Base-by-base conservation (phyloP, 768 basidiomycete species). In the Phallus indusiatus region DNA sequence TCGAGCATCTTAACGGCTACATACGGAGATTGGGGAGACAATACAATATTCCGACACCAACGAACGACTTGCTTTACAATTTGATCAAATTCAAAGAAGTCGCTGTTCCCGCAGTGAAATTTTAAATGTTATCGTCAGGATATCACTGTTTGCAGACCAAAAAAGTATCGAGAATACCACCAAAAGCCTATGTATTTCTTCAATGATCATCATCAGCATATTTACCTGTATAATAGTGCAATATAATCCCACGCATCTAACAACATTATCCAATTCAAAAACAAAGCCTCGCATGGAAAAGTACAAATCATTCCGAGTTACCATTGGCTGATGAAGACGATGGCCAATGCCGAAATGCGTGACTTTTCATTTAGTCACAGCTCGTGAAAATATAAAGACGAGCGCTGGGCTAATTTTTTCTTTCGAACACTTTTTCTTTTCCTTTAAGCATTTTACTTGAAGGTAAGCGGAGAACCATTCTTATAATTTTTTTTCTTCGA, bases 1-100 rank as follows among this genome's bases (percentile, higher is more conserved):
- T 97, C 21, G 81, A 86, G 17, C 89, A 74, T 65, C 75, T 96
- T 65, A 93, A 90, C 61, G 94, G 94, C 5, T 90, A 93, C 68
- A 70, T 98, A 53, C 67, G 83, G 28, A 71, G 73, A 8, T 71
- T 92, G 8, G 94, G 87, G 22, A 64, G 71, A 51, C 69, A 75
- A 42, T 79, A 85, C 64, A 72, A 74, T 6, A 73, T 93, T 33
- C 69, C 72, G 17, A 86, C 84, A 67, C 82, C 83, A 5, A 75
- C 78, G 22, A 88, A 76, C 58, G 68, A 75, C 1, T 72, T 75
- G n/a, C 73, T 90, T 51, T 67, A 77, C 37, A 73, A 82, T 54
- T 73, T 90, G 62, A 72, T 89, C 61, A 79, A 79, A 64, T 73
- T 86, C 76, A 51, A 42, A 21, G 57, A 59, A 47, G 47, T 17